These are phyloP conservation scores for Fusarium phyllophilum DNA, from an alignment of 2,329 filamentous ascomycete genomes.

Conservation along the genomic window DNA sequence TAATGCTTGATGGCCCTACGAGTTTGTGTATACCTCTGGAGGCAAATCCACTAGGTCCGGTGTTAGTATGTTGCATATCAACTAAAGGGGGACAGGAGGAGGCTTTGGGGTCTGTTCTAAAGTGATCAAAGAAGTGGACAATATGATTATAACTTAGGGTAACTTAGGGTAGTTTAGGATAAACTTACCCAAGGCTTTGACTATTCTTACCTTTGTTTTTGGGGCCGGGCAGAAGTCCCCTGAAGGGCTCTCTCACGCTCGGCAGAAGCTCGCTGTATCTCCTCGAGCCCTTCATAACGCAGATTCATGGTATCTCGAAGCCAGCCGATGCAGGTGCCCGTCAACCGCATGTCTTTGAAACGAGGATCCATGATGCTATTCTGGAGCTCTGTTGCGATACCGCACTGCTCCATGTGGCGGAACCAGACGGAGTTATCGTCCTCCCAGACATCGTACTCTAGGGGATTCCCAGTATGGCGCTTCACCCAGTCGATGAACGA, in stretches of 20 bases:
- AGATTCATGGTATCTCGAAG: not conserved
- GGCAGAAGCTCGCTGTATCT: not conserved
- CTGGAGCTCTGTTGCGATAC: not conserved
- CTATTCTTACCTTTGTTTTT: not conserved
- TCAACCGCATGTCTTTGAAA: not conserved
- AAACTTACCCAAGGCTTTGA: not conserved
- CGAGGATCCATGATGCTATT: not conserved
- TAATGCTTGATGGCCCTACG: not conserved
- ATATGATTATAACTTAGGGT: not conserved
- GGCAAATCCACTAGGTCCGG: not conserved
- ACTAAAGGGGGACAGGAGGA: fast-evolving
- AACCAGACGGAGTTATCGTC: not conserved
- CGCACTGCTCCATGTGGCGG: not conserved
- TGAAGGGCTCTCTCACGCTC: not conserved
- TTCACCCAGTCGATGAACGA: not conserved
- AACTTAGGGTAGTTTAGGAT: not conserved
- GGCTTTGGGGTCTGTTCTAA: not conserved
- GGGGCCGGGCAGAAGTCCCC: not conserved
- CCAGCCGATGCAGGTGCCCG: not conserved
- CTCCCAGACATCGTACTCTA: not conserved
- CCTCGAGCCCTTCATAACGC: not conserved
- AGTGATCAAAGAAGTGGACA: not conserved
- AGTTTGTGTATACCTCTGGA: not conserved
- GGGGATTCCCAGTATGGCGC: not conserved
- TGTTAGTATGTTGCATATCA: not conserved